phyloP scores from a whole-genome alignment of 257 asterid species.

The Solanum chiquidenum region DNA sequence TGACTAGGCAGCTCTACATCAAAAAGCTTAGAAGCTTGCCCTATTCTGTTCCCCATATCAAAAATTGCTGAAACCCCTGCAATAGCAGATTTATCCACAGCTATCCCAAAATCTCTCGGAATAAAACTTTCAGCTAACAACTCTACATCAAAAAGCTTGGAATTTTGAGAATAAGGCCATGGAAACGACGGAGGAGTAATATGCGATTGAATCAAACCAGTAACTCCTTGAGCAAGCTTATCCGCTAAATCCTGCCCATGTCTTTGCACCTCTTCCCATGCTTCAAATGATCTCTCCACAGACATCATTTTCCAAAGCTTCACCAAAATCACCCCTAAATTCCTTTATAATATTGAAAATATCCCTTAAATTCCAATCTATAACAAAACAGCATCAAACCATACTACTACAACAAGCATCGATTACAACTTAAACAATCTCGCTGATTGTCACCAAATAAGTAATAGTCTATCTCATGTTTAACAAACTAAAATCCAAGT shows the following conservation, averaged over 20 bases:
- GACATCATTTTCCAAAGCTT: conserved; percentile 52
- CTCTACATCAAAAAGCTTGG: conserved; percentile 66
- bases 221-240: conserved; percentile 73
- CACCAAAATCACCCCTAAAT: neutral
- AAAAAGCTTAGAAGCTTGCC: conserved; percentile 34
- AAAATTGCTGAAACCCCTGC: conserved; percentile 79
- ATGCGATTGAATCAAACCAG: conserved; percentile 78
- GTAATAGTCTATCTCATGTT: neutral
- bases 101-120: conserved; percentile 47
- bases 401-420: neutral
- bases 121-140: conserved; percentile 52
- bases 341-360: neutral
- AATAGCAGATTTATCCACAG: conserved; percentile 45
- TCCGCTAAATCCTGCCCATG: conserved; percentile 91
- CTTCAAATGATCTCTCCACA: conserved; percentile 89
- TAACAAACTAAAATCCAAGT: neutral
- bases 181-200: conserved; percentile 63
- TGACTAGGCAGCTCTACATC: conserved; percentile 64
- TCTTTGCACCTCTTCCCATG: conserved; percentile 99
- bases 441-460: neutral
- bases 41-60: conserved; percentile 12
- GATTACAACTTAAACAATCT: neutral
- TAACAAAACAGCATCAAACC: neutral
- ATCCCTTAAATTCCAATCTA: neutral
- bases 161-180: conserved; percentile 69